Evolutionary conservation across 805 yeast genomes (phyloP).

Genomic region (Wickerhamiella vanderwaltii): DNA sequence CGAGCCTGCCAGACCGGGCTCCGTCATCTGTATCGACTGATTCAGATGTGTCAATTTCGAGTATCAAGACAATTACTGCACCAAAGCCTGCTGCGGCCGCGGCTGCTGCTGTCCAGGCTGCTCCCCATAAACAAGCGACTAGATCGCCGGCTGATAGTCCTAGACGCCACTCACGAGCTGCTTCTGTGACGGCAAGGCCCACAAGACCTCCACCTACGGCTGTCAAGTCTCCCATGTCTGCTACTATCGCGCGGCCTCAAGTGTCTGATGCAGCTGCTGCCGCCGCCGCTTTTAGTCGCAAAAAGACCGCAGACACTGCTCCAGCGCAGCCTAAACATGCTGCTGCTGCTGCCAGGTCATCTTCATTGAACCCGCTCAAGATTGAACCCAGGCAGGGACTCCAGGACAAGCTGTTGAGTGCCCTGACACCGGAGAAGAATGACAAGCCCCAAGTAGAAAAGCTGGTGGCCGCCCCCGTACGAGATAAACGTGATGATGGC

Average conservation of each 20-base stretch:
- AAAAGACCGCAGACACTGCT: too few relatives aligned
- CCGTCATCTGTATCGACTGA: neutral
- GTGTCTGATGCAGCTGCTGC: neutral
- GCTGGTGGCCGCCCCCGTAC: too few relatives aligned
- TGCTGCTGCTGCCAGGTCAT: conserved; percentile 19
- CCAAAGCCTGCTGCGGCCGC: neutral
- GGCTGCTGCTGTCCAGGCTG: neutral
- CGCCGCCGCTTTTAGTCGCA: neutral
- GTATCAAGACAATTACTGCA: neutral
- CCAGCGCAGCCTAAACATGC: too few relatives aligned
- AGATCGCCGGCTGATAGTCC: too few relatives aligned
- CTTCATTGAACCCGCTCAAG: conserved; percentile 12
- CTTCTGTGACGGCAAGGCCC: too few relatives aligned
- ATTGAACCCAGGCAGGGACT: conserved; percentile 15
- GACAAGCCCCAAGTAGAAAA: neutral
- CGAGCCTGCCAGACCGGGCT: too few relatives aligned
- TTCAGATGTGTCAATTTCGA: neutral
- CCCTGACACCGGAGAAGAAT: neutral
- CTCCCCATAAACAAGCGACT: too few relatives aligned
- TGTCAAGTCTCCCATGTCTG: too few relatives aligned
- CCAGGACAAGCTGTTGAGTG: conserved; percentile 4
- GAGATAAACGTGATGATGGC: neutral
- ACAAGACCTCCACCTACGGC: too few relatives aligned
- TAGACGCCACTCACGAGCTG: too few relatives aligned
- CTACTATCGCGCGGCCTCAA: too few relatives aligned